Percentiles rank a stretch among this genome's conserved stretches.
Conservation (phyloP, 352 stramenopile genomes). For the Phytophthora podocarpi region DNA sequence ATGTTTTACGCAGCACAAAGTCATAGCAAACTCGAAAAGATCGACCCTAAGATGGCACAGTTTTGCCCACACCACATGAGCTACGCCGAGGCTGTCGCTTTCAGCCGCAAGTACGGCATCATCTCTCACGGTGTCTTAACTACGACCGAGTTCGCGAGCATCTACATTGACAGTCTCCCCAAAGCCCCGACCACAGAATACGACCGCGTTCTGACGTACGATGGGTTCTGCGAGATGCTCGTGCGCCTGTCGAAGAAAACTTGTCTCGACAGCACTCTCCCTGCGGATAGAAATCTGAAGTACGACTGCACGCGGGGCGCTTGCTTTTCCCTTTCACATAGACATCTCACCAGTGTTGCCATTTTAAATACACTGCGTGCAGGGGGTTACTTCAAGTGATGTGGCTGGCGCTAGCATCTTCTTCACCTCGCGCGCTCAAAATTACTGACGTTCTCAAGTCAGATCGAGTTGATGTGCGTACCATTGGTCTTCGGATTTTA, state of each 20-base stretch:
- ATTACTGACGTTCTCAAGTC: conserved; percentile 78
- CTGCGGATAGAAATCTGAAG: conserved; percentile 65
- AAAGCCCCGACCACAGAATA: conserved; percentile 60
- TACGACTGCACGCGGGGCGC: conserved; percentile 14
- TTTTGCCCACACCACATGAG: conserved; percentile 60
- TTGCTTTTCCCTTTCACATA: background rate
- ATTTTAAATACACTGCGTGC: background rate
- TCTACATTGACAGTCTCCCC: conserved; percentile 78
- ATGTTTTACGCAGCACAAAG: conserved; percentile 54
- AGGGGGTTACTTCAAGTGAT: conserved; percentile 83
- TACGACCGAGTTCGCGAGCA: conserved; percentile 73
- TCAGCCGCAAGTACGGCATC: conserved; percentile 73
- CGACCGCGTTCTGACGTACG: conserved; percentile 67
- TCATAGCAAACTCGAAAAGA: conserved; percentile 67
- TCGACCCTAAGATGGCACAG: conserved; percentile 57
- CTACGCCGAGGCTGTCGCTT: conserved; percentile 74
- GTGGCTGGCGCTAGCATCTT: conserved; percentile 72
- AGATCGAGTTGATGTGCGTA: conserved; percentile 54
- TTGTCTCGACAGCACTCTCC: conserved; percentile 36
- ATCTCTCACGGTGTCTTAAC: conserved; percentile 79
- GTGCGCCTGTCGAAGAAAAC: conserved; percentile 63
- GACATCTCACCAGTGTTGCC: background rate
- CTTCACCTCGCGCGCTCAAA: conserved; percentile 56
- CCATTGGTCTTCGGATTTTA: background rate
- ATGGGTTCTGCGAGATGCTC: conserved; percentile 69